Base-by-base conservation (phyloP, 306 rosid species). In the Ormosia semicastrata region DNA sequence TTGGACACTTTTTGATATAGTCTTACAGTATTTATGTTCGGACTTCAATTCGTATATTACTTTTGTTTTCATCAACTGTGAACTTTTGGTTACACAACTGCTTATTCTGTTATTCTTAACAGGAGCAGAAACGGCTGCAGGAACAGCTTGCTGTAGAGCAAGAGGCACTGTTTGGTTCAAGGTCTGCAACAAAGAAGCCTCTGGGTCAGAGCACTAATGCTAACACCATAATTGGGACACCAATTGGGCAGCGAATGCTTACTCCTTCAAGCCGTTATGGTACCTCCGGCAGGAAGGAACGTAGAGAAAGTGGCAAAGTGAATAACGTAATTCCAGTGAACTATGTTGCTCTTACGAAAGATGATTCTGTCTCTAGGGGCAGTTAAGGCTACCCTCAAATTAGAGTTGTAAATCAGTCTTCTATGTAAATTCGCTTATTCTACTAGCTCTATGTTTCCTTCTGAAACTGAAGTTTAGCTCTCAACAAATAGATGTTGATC, bases 321-420 rank as follows among this genome's bases (percentile, higher is more conserved):
- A 89, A 81, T 73, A 85, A 64, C 82, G 36, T 86, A 62, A 89
- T 83, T 56, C 95, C 97, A 52, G 90, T 77, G 37, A 95, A 93
- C 88, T 93, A 93, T 76, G 99, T 93, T 77, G 90, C 99, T 83
- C 98, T 95, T 76, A 85, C 88, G 0, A 95, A 91, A 82, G 95
- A 93, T 60, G 94, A 93, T 76, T 73, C 95, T 52, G 62, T 56
- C 53, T 83, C 93, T 41, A 62, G 82, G 66, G 87, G 83, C 7
- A 82, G 43, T 84, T 88, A 85, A 83, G 77, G 85, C 57, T 57
- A 5, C 78, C 73, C 39, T 30, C 65, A 44, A 32, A 64, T 74
- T 40, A 49, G 64, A 84, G 64, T 54, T 83, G 85, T 86, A 83
- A 57, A 83, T 83, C 75, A 71, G 65, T 79, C 43, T 24, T 36